Evolutionary conservation across 2,329 filamentous ascomycete genomes (phyloP).

Genomic region (Stylonectria norvegica): DNA sequence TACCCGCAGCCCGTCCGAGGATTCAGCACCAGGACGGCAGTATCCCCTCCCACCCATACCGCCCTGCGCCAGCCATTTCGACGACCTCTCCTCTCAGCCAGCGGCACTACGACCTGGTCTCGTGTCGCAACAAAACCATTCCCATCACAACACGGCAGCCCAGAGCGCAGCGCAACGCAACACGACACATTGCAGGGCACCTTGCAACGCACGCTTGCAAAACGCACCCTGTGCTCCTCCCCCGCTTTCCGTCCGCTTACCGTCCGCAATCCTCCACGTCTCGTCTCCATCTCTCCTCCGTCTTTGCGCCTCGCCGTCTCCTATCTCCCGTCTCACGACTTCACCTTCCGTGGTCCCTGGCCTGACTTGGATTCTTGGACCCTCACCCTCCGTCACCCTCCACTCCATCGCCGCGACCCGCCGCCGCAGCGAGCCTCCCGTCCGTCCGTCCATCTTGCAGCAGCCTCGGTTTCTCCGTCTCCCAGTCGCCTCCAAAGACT

Average conservation of each 20-base stretch:
- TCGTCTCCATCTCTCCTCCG: constrained; percentile 18
- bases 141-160: constrained; percentile 14
- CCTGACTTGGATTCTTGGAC: constrained; percentile 8
- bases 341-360: constrained; percentile 5
- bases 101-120: constrained; percentile 27
- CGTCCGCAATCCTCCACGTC: constrained; percentile 21
- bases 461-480: too few relatives aligned
- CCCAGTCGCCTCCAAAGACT: too few relatives aligned
- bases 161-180: constrained; percentile 13
- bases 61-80: constrained; percentile 14
- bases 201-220: background rate
- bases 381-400: constrained; percentile 5
- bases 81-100: constrained; percentile 13
- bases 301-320: constrained; percentile 7
- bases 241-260: constrained; percentile 15
- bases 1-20: too few relatives aligned
- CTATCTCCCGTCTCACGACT: constrained; percentile 8
- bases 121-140: constrained; percentile 25
- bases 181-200: constrained; percentile 12
- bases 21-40: background rate
- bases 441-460: too few relatives aligned
- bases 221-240: constrained; percentile 6
- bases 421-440: constrained; percentile 13
- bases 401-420: background rate
- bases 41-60: constrained; percentile 15